Evolutionary conservation across 257 asterid species (phyloP).

Genomic region (Plantago major): DNA sequence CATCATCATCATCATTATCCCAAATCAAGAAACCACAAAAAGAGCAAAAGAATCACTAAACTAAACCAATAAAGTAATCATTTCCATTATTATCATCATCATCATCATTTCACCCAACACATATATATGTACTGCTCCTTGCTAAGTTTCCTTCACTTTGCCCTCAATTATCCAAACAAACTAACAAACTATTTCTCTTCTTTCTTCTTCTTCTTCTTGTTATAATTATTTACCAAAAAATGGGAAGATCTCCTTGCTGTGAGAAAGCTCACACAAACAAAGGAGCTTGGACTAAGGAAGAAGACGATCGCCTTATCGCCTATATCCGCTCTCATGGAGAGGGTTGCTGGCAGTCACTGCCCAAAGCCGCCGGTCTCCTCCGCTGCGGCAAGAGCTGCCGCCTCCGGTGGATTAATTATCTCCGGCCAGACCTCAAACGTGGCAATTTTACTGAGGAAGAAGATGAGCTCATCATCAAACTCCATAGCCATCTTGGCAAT

Average conservation of each 20-base stretch:
- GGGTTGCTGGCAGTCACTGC: slow-evolving; percentile 91
- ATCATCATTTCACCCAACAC: too few species aligned
- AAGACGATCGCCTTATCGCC: slow-evolving; percentile 76
- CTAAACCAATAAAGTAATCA: background rate
- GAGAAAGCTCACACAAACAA: slow-evolving; percentile 97
- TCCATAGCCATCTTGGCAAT: slow-evolving; percentile 91
- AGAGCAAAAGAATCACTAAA: background rate
- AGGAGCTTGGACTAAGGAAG: slow-evolving; percentile 98
- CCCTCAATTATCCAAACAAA: too few species aligned
- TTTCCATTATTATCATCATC: background rate
- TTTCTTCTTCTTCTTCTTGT: background rate
- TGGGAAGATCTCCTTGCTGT: slow-evolving; percentile 99
- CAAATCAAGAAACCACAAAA: slow-evolving; percentile 11
- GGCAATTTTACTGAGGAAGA: slow-evolving; percentile 89
- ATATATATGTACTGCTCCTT: background rate
- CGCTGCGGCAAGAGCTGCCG: slow-evolving; percentile 96
- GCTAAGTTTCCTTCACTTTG: background rate
- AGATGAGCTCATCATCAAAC: slow-evolving; percentile 87
- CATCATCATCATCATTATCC: background rate
- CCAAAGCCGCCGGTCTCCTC: slow-evolving; percentile 92
- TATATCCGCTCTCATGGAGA: slow-evolving; percentile 79
- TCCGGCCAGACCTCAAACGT: slow-evolving; percentile 90
- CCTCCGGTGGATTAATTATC: slow-evolving; percentile 89
- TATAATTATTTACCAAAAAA: background rate
- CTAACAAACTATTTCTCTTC: background rate